These are phyloP conservation scores for Melampsora americana DNA, from an alignment of 1,284 basidiomycete genomes.

Conservation along the genomic window DNA sequence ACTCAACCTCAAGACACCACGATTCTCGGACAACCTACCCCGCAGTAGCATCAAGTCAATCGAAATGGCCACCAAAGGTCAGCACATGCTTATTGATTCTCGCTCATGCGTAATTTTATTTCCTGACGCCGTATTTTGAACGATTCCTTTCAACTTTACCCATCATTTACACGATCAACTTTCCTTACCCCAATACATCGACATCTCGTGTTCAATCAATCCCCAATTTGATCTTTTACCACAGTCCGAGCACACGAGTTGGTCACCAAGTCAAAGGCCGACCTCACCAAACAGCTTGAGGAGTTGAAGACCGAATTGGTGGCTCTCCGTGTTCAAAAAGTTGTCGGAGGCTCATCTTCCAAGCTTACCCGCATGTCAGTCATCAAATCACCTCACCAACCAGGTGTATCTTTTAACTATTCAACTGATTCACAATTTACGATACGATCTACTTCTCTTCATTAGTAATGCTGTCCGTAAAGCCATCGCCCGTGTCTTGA, in stretches of 20 bases:
- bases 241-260: slow-evolving; percentile 54
- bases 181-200: no score
- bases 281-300: slow-evolving; percentile 87
- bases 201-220: background rate
- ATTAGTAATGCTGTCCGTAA: slow-evolving; percentile 91
- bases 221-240: background rate
- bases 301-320: slow-evolving; percentile 97
- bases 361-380: slow-evolving; percentile 97
- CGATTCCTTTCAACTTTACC: background rate
- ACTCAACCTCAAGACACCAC: no score
- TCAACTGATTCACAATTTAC: background rate
- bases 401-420: background rate
- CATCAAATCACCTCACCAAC: background rate
- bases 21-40: background rate
- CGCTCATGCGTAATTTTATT: background rate
- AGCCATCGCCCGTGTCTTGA: slow-evolving; percentile 96
- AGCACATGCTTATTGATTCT: background rate
- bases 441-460: background rate
- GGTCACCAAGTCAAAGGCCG: slow-evolving; percentile 80
- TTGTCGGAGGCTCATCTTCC: slow-evolving; percentile 88
- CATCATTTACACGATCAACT: background rate
- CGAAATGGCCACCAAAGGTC: slow-evolving; percentile 8
- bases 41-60: background rate
- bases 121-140: background rate
- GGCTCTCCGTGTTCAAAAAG: slow-evolving; percentile 85